phyloP scores from a whole-genome alignment of 768 basidiomycete genomes.

The Lyophyllum decastes region DNA sequence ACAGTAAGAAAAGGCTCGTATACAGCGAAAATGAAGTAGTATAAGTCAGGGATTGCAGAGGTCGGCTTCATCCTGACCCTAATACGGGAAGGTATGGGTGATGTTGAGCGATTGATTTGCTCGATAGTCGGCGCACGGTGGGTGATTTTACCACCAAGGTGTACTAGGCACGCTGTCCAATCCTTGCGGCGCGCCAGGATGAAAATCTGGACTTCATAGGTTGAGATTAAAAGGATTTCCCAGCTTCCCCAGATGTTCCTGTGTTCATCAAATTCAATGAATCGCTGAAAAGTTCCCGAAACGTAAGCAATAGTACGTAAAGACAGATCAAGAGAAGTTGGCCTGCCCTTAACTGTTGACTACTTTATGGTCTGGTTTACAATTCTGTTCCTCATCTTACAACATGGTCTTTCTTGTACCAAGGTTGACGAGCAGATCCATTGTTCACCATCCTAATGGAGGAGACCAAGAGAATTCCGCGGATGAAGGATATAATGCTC shows the following conservation, averaged over 20 bases:
- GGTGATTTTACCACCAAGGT: slow-evolving; percentile 11
- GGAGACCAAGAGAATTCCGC: slow-evolving; percentile 64
- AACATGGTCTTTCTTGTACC: slow-evolving; percentile 59
- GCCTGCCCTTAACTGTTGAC: slow-evolving; percentile 42
- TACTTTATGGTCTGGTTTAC: slow-evolving; percentile 14
- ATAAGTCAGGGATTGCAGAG: slow-evolving; percentile 72
- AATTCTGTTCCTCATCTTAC: slow-evolving; percentile 17
- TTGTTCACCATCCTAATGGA: slow-evolving; percentile 73
- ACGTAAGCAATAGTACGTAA: slow-evolving; percentile 18
- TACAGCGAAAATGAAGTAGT: slow-evolving; percentile 72
- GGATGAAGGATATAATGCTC: slow-evolving; percentile 76
- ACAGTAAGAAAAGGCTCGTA: slow-evolving; percentile 73
- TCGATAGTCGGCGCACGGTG: background rate
- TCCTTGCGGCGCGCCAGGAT: background rate
- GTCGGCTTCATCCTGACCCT: slow-evolving; percentile 37
- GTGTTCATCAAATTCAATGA: slow-evolving; percentile 7
- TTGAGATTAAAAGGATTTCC: slow-evolving; percentile 17
- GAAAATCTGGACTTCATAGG: slow-evolving; percentile 15
- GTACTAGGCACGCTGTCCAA: background rate
- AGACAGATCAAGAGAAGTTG: background rate
- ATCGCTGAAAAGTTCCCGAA: slow-evolving; percentile 1
- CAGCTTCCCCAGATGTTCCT: slow-evolving; percentile 18
- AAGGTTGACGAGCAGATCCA: slow-evolving; percentile 55
- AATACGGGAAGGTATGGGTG: background rate
- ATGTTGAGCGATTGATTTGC: background rate